Evolutionary conservation across 2,329 filamentous ascomycete species (phyloP), one percentile per base, ranked within the genome.

Genomic region (Corniculantispora saksenae): DNA sequence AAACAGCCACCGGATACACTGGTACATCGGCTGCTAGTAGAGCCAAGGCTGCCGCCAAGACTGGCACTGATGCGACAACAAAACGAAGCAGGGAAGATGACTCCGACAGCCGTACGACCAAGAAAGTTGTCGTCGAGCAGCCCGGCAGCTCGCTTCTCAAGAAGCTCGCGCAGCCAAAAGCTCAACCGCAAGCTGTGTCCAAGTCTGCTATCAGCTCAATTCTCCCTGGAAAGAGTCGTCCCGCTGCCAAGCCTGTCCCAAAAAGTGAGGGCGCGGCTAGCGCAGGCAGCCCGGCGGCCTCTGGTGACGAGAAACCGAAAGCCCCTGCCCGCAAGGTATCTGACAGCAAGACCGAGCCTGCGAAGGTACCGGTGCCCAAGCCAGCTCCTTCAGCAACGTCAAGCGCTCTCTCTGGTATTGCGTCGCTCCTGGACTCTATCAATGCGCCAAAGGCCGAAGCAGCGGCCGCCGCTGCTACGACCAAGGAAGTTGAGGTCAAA

Each of bases 401-500:
- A 2, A 75, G 77, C 48, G 75, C 75, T 3, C 70, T 79, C 47
- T 85, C 84, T 1, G 82, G 80, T 43, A 84, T 88, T 64, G 82
- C 84, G 15, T 83, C 83, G 7, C 74, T 88, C 19, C 78, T 88
- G 23, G 83, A 84, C 64, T 81, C 80, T 13, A 82, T 82, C 68
- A 82, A 80, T 62, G 77, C 80, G 6, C 79, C 79, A 7, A 81
- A 80, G 63, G 67, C 75, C 2, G 75, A 79, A 50, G 66, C 72
- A 13, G 70, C 71, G 2, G 78, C 81, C 51, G 82, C 80, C 4
- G 84, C 43, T 29, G 66, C 72, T 5, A 84, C 85, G 64, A 77
- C 83, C 0, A 86, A 87, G 69, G 86, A 87, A 65, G 70, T 72
- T 13, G 80, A 79, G 35, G 76, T 77, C n/a, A 72, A 77, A 1